Base-by-base conservation (phyloP, 2,329 filamentous ascomycete genomes). In the Exophiala mesophila region DNA sequence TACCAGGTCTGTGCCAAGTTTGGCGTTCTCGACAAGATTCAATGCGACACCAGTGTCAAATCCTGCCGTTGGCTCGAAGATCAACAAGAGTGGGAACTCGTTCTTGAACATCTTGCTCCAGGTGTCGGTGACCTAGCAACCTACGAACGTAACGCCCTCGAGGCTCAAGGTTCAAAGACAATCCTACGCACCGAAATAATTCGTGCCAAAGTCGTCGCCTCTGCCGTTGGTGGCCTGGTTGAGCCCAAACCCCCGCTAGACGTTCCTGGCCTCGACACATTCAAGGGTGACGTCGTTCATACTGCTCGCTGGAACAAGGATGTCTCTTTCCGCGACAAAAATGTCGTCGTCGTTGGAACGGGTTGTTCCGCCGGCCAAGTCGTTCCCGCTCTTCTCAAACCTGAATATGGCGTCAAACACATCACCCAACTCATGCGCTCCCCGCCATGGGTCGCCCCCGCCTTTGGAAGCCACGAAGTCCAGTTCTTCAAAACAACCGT, bases 371-470 rank as follows among this genome's bases (percentile, higher is more conserved):
- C 75, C 2, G 71, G 72, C 10, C 77, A 80, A 49, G 67, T 80
- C 17, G 69, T 80, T 5, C 75, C 77, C 1, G 55, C 62, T 26
- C 60, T 80, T 4, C 41, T 65, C 3, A 64, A 71, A 30, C 64
- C 64, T 16, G 65, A 68, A 7, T 67, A 65, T 48, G 69, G 68
- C 16, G 73, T 70, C 21, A 77, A 72, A 54, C 72, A 71, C 4
- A 69, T 80, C n/a, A 78, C 74, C 1, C 77, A 80, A 49, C 49
- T 80, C 5, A 76, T 80, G 72, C 63, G 74, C 12, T 72, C 72
- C 10, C 73, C 76, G 8, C 76, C 76, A 1, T 79, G 76, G 75
- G 69, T 77, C 1, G 63, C 70, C 3, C 69, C 72, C n/a, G 12
- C 32, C 6, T 17, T 34, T n/a, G n/a, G n/a, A 6, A 13, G 17